These are phyloP conservation scores for Trypanosoma conorhini DNA, from an alignment of 208 protist genomes.

Conservation along the genomic window DNA sequence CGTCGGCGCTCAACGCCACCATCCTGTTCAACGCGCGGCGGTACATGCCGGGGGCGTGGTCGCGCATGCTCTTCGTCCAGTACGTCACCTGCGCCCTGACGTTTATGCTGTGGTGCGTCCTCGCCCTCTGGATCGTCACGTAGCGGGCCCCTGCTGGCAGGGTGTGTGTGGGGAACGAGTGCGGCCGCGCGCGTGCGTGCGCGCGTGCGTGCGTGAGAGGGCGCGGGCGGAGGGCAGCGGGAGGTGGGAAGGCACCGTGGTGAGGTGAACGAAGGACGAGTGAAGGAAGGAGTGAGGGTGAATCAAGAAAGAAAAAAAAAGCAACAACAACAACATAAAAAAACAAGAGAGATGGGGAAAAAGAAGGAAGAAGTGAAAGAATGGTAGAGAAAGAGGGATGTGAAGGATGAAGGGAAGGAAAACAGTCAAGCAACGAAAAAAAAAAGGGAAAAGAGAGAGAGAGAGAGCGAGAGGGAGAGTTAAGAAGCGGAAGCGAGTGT, in stretches of 20 bases:
- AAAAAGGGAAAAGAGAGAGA: conserved; percentile 19
- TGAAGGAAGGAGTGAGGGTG: conserved; percentile 1
- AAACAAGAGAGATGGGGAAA: conserved; percentile 1
- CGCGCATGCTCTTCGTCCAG: conserved; percentile 83
- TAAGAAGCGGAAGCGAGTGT: no score
- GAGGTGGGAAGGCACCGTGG: not conserved
- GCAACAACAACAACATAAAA: not conserved
- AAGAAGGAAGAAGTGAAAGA: not conserved
- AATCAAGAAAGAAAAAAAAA: conserved; percentile 10
- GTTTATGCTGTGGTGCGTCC: conserved; percentile 60
- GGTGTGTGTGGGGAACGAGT: no score
- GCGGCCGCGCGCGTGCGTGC: no score
- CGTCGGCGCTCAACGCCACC: conserved; percentile 79
- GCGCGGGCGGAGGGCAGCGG: not conserved
- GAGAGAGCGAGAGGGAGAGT: not conserved
- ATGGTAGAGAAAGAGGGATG: not conserved
- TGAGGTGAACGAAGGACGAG: not conserved
- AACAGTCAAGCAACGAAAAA: conserved; percentile 6
- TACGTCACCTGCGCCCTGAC: conserved; percentile 61
- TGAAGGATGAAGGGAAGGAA: not conserved
- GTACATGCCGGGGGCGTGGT: conserved; percentile 70
- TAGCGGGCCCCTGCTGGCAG: not conserved
- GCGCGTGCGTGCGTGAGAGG: no score
- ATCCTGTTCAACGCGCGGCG: conserved; percentile 63
- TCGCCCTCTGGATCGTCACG: conserved; percentile 33